Percentiles rank a stretch among this genome's conserved stretches.
These are phyloP conservation scores for Saccharomyces hybrid DNA, from an alignment of 1,139 yeast genomes.

Conservation along the genomic window DNA sequence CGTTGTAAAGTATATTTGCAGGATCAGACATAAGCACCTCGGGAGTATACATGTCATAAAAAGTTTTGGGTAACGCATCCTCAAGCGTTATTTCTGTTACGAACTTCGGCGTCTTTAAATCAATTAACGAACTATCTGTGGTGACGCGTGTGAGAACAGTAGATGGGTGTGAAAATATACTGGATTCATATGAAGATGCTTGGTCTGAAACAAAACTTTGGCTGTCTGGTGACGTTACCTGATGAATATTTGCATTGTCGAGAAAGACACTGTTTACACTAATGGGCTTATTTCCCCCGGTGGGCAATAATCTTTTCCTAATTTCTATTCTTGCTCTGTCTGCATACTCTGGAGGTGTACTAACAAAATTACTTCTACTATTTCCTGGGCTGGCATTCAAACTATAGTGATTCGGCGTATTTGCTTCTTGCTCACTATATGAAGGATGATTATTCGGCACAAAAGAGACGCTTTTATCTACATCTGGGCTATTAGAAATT, in stretches of 20 bases:
- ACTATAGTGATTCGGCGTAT: neutral
- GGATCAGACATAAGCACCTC: slow-evolving; percentile 37
- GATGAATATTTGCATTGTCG: slow-evolving; percentile 2
- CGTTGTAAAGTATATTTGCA: slow-evolving; percentile 37
- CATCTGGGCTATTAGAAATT: neutral
- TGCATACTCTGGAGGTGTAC: slow-evolving; percentile 36
- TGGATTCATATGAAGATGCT: slow-evolving; percentile 22
- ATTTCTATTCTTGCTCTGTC: slow-evolving; percentile 37
- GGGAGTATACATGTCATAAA: slow-evolving; percentile 27
- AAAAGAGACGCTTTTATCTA: neutral
- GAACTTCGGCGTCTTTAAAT: slow-evolving; percentile 9
- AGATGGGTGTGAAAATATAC: slow-evolving; percentile 24
- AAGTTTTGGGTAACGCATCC: slow-evolving; percentile 41
- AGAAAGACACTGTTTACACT: neutral
- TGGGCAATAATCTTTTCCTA: slow-evolving; percentile 27
- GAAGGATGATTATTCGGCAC: neutral
- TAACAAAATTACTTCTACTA: slow-evolving; percentile 23
- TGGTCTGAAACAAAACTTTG: slow-evolving; percentile 17
- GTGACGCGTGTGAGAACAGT: slow-evolving; percentile 17
- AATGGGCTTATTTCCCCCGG: neutral
- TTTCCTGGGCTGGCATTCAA: slow-evolving; percentile 3
- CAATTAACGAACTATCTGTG: slow-evolving; percentile 7
- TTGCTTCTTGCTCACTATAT: neutral
- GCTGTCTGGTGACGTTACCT: slow-evolving; percentile 8
- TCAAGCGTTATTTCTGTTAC: slow-evolving; percentile 26